phyloP scores from a whole-genome alignment of 2,329 filamentous ascomycete species.

The Penicillium sp. region DNA sequence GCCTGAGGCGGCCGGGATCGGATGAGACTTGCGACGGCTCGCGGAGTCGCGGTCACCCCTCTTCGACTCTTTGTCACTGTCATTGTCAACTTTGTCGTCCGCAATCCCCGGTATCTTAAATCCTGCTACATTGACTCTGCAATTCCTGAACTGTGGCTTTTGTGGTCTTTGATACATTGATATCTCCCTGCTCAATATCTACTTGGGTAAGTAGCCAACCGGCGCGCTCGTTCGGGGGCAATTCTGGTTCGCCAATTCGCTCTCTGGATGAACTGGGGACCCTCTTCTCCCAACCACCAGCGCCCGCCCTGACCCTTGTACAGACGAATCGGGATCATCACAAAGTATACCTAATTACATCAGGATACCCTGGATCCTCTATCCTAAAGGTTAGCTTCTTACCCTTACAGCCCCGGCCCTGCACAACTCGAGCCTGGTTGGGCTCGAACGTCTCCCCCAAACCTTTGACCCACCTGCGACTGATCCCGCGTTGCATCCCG shows the following conservation, averaged over 20 bases:
- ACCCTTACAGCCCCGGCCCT: constrained; percentile 18
- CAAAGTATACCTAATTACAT: constrained; percentile 13
- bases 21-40: constrained; percentile 1
- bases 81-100: constrained; percentile 3
- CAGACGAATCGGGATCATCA: constrained; percentile 32
- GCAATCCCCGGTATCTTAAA: constrained; percentile 1
- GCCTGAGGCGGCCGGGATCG: constrained; percentile 9
- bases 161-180: constrained; percentile 6
- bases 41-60: constrained; percentile 5
- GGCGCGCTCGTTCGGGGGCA: constrained; percentile 25
- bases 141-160: background rate
- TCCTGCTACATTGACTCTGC: background rate
- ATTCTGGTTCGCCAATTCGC: constrained; percentile 47
- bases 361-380: constrained; percentile 13
- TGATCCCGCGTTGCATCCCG: constrained; percentile 33
- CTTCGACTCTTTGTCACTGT: constrained; percentile 3
- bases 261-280: constrained; percentile 28
- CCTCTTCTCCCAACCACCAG: constrained; percentile 28
- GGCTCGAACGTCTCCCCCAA: constrained; percentile 17
- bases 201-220: constrained; percentile 26
- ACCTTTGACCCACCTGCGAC: constrained; percentile 35
- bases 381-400: constrained; percentile 15
- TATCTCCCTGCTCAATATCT: constrained; percentile 8
- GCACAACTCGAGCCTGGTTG: constrained; percentile 37
- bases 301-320: constrained; percentile 25